phyloP scores from a whole-genome alignment of 2,329 filamentous ascomycete genomes.

The Cucurbitaria berberidis region DNA sequence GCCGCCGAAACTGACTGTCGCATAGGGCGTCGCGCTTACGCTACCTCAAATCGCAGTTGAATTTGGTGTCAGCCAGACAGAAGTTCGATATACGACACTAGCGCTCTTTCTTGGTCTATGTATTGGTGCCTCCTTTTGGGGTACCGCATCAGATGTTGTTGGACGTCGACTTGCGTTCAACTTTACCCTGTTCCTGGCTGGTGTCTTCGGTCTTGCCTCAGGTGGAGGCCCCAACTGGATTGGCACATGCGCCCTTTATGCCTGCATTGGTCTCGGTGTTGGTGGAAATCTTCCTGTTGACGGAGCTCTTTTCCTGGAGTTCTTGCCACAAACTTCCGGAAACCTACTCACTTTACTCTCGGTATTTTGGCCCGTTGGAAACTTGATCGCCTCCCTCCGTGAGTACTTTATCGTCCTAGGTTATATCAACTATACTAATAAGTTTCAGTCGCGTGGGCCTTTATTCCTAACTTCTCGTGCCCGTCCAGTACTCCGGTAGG shows the following conservation, averaged over 20 bases:
- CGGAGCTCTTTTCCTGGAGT: slow-evolving; percentile 82
- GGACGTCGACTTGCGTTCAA: slow-evolving; percentile 85
- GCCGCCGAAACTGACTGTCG: not conserved
- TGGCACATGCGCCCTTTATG: slow-evolving; percentile 42
- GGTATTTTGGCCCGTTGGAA: slow-evolving; percentile 85
- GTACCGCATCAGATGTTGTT: slow-evolving; percentile 76
- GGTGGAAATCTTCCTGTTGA: slow-evolving; percentile 72
- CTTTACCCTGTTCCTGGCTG: slow-evolving; percentile 74
- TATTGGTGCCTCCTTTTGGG: slow-evolving; percentile 81
- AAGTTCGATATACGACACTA: slow-evolving; percentile 81
- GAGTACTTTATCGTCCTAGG: not conserved
- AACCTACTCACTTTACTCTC: slow-evolving; percentile 79
- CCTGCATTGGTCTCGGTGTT: slow-evolving; percentile 46
- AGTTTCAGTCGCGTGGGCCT: slow-evolving; percentile 71
- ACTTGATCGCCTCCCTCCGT: slow-evolving; percentile 65
- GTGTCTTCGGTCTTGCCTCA: slow-evolving; percentile 73
- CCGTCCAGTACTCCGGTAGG: slow-evolving; percentile 11
- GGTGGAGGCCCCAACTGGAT: slow-evolving; percentile 74
- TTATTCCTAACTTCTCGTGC: slow-evolving; percentile 71
- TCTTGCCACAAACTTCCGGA: slow-evolving; percentile 76
- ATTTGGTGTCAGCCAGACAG: slow-evolving; percentile 72
- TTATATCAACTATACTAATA: slow-evolving; percentile 10
- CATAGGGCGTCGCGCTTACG: slow-evolving; percentile 74
- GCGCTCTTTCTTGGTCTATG: slow-evolving; percentile 78
- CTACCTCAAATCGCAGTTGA: slow-evolving; percentile 76